A percentile compares a stretch with the other conserved stretches of the same genome.
These are phyloP conservation scores for Lecanosticta acicola DNA, from an alignment of 2,329 filamentous ascomycete genomes.

Conservation along the genomic window DNA sequence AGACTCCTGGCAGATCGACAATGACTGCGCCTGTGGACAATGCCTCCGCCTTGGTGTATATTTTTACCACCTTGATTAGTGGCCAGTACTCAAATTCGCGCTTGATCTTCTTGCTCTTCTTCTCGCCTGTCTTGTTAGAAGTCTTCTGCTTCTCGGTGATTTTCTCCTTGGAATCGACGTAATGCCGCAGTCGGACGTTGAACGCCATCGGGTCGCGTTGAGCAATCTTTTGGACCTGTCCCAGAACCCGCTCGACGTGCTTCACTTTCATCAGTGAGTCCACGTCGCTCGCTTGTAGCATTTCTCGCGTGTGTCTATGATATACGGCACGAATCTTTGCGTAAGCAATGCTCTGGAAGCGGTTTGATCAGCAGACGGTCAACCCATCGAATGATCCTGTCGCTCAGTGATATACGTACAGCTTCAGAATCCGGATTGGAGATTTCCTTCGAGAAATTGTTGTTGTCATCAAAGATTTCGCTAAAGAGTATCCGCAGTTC, in stretches of 20 bases:
- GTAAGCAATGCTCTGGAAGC: too few relatives aligned
- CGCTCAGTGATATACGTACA: too few relatives aligned
- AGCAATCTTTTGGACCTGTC: conserved; percentile 39
- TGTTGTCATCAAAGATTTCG: conserved; percentile 44
- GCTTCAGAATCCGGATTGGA: conserved; percentile 44
- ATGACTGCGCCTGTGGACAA: conserved; percentile 51
- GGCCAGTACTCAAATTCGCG: conserved; percentile 44
- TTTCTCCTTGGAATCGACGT: conserved; percentile 54
- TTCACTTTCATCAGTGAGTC: conserved; percentile 40
- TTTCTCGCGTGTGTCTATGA: conserved; percentile 39
- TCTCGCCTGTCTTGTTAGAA: conserved; percentile 28
- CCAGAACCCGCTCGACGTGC: conserved; percentile 42
- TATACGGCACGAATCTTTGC: conserved; percentile 50
- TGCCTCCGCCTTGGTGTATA: conserved; percentile 47
- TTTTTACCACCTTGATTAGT: conserved; percentile 50
- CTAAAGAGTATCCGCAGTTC: conserved; percentile 47
- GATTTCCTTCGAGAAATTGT: conserved; percentile 35
- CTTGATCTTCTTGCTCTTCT: conserved; percentile 32
- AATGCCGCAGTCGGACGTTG: conserved; percentile 44
- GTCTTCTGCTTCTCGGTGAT: conserved; percentile 27
- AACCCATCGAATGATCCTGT: too few relatives aligned
- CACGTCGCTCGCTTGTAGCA: conserved; percentile 33
- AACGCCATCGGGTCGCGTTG: conserved; percentile 38
- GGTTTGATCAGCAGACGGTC: too few relatives aligned
- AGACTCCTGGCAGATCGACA: conserved; percentile 55